Percentiles rank a stretch among this genome's conserved stretches.
phyloP scores from a whole-genome alignment of 257 asterid genomes.

The Oldenlandia corymbosa region DNA sequence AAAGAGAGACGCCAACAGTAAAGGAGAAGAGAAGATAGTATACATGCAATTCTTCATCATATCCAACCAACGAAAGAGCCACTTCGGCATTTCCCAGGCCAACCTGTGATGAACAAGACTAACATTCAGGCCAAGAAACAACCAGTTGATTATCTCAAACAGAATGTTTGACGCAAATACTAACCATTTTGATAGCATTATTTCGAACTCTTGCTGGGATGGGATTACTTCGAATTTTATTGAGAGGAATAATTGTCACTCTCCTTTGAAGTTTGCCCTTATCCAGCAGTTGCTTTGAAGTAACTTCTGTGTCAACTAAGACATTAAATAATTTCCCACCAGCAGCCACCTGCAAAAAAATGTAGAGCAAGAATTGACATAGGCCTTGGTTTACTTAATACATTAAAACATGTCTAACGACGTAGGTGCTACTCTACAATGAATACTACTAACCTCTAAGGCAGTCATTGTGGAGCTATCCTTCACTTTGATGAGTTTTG shows the following conservation, averaged over 20 bases:
- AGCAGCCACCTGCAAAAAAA: conserved; percentile 80
- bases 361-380: conserved; percentile 17
- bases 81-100: conserved; percentile 95
- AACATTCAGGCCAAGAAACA: conserved; percentile 11
- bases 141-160: background rate
- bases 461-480: conserved; percentile 80
- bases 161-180: conserved; percentile 18
- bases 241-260: conserved; percentile 90
- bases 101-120: conserved; percentile 46
- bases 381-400: conserved; percentile 9
- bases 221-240: conserved; percentile 73
- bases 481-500: conserved; percentile 85
- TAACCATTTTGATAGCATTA: conserved; percentile 76
- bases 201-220: conserved; percentile 52
- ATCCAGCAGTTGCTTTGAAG: conserved; percentile 83
- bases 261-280: conserved; percentile 82
- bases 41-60: conserved; percentile 80
- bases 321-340: conserved; percentile 90
- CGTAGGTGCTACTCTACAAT: conserved; percentile 9
- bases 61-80: conserved; percentile 92
- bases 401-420: conserved; percentile 3
- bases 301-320: conserved; percentile 85
- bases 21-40: conserved; percentile 21
- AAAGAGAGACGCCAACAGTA: background rate
- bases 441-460: conserved; percentile 59